Conservation (phyloP, 148 eudicot genomes). For the Euryodendron excelsum region DNA sequence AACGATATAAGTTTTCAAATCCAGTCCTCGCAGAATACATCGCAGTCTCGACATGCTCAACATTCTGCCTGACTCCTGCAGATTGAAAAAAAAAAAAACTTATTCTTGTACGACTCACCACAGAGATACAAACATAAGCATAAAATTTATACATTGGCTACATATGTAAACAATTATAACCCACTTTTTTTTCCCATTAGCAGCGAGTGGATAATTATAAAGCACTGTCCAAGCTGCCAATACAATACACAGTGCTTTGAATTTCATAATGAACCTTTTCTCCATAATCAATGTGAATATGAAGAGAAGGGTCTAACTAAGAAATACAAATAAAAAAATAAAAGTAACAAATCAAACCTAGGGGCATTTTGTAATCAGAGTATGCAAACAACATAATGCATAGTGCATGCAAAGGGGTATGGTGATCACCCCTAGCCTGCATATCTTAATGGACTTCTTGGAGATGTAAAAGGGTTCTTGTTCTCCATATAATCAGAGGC, state of each 20-base stretch:
- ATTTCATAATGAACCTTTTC: neutral
- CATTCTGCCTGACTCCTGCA: slow-evolving; percentile 45
- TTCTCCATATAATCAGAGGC: neutral
- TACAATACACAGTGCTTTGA: neutral
- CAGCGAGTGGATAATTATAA: neutral
- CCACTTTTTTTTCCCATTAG: no score
- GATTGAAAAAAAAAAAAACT: slow-evolving; percentile 7
- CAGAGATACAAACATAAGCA: neutral
- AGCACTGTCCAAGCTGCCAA: neutral
- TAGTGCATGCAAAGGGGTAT: neutral
- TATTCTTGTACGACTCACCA: neutral
- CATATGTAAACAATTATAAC: neutral
- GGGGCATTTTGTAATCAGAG: neutral
- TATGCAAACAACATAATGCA: neutral
- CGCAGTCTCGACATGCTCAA: slow-evolving; percentile 47
- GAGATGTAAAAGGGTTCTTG: neutral
- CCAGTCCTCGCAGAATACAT: slow-evolving; percentile 61
- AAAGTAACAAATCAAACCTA: neutral
- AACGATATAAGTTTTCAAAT: slow-evolving; percentile 52
- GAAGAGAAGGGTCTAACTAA: neutral
- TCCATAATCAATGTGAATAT: neutral
- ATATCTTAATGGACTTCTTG: neutral
- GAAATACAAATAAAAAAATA: neutral
- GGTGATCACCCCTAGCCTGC: neutral
- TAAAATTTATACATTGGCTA: neutral